phyloP scores from a whole-genome alignment of 208 protist genomes.

The Naegleria gruberi region DNA sequence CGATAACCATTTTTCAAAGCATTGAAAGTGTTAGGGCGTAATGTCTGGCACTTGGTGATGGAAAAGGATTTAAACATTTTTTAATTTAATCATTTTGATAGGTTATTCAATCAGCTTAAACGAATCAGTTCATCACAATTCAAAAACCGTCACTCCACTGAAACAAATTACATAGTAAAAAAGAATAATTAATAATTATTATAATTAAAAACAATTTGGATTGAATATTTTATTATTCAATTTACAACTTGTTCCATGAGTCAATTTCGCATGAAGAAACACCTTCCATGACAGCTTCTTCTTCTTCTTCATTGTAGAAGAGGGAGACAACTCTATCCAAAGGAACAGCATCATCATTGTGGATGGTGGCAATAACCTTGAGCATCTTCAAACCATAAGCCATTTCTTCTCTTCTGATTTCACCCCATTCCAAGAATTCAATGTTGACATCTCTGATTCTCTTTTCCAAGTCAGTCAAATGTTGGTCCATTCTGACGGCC shows the following conservation, averaged over 20 bases:
- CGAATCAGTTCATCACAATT: no score
- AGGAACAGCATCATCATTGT: not conserved
- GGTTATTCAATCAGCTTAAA: no score
- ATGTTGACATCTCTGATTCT: not conserved
- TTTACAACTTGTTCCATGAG: not conserved
- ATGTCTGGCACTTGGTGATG: no score
- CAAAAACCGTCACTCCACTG: no score
- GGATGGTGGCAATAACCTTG: not conserved
- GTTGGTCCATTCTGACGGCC: not conserved
- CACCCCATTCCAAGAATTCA: slow-evolving; percentile 3
- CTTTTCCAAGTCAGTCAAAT: not conserved
- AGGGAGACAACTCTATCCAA: not conserved
- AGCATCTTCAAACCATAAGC: not conserved
- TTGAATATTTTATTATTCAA: no score
- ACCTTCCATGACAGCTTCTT: not conserved
- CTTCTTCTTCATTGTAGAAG: not conserved
- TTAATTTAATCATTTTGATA: no score
- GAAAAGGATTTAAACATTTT: no score
- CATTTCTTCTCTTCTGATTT: not conserved
- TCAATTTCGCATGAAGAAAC: not conserved
- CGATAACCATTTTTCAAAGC: no score
- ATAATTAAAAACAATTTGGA: no score
- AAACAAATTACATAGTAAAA: no score
- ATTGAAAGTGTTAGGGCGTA: no score
- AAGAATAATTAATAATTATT: no score